Conservation (phyloP, 225 moss, liverwort and hornwort genomes). For the Rhytidiadelphus loreus region DNA sequence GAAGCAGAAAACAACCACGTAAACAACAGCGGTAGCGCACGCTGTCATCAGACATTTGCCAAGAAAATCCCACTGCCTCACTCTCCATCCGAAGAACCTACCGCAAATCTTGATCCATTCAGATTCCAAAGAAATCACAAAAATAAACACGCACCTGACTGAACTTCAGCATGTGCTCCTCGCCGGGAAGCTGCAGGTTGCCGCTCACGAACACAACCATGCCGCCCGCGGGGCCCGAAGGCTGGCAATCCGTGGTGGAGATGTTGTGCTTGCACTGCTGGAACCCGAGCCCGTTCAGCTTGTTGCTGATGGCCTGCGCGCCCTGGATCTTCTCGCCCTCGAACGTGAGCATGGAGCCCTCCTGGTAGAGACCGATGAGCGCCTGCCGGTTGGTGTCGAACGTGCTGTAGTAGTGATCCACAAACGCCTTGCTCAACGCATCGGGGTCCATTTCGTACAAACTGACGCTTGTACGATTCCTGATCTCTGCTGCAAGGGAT, state of each 20-base stretch:
- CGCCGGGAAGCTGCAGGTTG: slow-evolving; percentile 67
- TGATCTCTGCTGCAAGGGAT: background rate
- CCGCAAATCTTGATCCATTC: background rate
- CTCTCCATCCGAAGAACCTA: background rate
- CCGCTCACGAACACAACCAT: slow-evolving; percentile 89
- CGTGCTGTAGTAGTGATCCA: slow-evolving; percentile 86
- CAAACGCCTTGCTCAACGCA: slow-evolving; percentile 65
- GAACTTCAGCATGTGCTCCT: slow-evolving; percentile 77
- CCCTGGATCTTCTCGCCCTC: slow-evolving; percentile 83
- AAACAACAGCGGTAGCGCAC: background rate
- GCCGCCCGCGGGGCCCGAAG: slow-evolving; percentile 64
- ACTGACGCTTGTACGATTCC: background rate
- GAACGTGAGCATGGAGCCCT: slow-evolving; percentile 83
- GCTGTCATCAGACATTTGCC: background rate
- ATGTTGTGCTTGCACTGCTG: slow-evolving; percentile 85
- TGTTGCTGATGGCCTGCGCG: slow-evolving; percentile 58
- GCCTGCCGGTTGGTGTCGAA: slow-evolving; percentile 69
- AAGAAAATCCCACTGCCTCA: background rate
- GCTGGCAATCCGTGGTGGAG: slow-evolving; percentile 85
- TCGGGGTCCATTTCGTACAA: slow-evolving; percentile 67
- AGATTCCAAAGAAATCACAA: background rate
- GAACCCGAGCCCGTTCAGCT: slow-evolving; percentile 60
- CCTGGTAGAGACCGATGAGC: slow-evolving; percentile 64
- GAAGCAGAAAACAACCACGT: background rate
- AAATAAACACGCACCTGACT: slow-evolving; percentile 39